These are phyloP conservation scores for Ophiostoma australiae DNA, from an alignment of 2,329 filamentous ascomycete species.

Conservation along the genomic window DNA sequence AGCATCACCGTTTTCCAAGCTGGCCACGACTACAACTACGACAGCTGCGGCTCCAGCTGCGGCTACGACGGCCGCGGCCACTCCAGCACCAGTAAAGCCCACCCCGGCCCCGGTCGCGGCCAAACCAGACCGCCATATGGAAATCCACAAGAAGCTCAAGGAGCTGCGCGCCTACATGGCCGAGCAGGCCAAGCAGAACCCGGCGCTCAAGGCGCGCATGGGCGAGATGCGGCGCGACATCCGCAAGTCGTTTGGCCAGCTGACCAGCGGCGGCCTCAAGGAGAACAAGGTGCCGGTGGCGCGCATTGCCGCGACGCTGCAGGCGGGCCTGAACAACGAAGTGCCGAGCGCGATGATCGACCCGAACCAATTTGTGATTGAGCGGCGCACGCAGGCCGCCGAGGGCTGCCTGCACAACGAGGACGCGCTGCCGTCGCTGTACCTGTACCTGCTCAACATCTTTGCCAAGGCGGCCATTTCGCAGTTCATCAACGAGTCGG, in stretches of 20 bases:
- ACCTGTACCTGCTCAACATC: slow-evolving; percentile 68
- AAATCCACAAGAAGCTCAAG: slow-evolving; percentile 66
- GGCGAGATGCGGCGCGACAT: slow-evolving; percentile 69
- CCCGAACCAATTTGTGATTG: slow-evolving; percentile 47
- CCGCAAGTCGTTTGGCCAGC: slow-evolving; percentile 66
- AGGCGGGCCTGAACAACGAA: slow-evolving; percentile 46
- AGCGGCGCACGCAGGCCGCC: slow-evolving; percentile 37
- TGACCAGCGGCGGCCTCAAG: slow-evolving; percentile 50
- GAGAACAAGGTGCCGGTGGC: slow-evolving; percentile 44
- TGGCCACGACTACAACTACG: neutral
- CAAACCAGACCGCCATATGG: slow-evolving; percentile 41
- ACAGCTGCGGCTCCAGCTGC: neutral
- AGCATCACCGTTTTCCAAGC: slow-evolving; percentile 5
- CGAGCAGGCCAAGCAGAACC: slow-evolving; percentile 52
- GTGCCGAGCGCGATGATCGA: slow-evolving; percentile 48
- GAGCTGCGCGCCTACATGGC: slow-evolving; percentile 46
- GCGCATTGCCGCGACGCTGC: slow-evolving; percentile 49
- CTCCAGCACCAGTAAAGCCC: neutral
- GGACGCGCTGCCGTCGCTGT: slow-evolving; percentile 49
- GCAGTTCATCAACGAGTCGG: slow-evolving; percentile 60
- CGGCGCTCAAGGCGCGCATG: slow-evolving; percentile 57
- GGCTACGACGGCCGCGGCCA: neutral
- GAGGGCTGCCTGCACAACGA: slow-evolving; percentile 43
- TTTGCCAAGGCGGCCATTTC: slow-evolving; percentile 64
- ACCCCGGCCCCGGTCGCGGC: neutral